Evolutionary conservation across 1,284 basidiomycete species (phyloP).

Genomic region (Pisolithus thermaeus): DNA sequence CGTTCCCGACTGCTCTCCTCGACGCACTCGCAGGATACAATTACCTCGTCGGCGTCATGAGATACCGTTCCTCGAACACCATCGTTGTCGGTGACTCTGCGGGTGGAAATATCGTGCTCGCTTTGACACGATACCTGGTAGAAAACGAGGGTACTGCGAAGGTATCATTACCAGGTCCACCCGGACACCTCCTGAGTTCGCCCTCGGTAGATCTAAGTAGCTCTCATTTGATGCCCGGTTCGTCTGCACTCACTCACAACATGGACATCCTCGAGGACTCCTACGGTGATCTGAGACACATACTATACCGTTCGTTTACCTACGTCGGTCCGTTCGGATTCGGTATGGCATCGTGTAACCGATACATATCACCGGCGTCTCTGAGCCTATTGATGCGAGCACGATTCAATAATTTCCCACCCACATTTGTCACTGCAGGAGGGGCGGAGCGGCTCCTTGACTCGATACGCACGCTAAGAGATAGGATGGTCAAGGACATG

Average conservation of each 20-base stretch:
- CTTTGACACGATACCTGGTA: conserved; percentile 37
- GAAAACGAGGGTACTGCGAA: conserved; percentile 15
- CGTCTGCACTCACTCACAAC: conserved; percentile 21
- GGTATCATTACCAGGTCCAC: conserved; percentile 27
- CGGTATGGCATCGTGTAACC: conserved; percentile 10
- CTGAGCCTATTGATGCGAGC: conserved; percentile 4
- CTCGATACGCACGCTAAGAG: conserved; percentile 22
- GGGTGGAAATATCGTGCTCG: conserved; percentile 51
- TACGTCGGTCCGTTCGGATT: conserved; percentile 15
- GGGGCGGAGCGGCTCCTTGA: conserved; percentile 30
- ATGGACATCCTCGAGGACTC: conserved; percentile 15
- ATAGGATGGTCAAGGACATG: conserved; percentile 35
- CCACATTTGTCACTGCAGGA: conserved; percentile 30
- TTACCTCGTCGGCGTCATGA: conserved; percentile 40
- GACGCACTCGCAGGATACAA: conserved; percentile 50
- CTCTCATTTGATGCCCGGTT: conserved; percentile 21
- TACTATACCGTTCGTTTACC: conserved; percentile 9
- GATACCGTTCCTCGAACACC: conserved; percentile 43
- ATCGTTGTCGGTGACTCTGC: conserved; percentile 55
- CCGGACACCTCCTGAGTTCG: conserved; percentile 37
- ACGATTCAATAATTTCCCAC: conserved; percentile 31
- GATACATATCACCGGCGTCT: conserved; percentile 16
- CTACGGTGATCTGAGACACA: conserved; percentile 3
- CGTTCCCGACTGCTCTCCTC: conserved; percentile 50
- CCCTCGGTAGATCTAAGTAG: conserved; percentile 39